Evolutionary conservation across 1,139 yeast species (phyloP), one percentile per base, ranked within the genome.

Genomic region (Geotrichum klebahnii): DNA sequence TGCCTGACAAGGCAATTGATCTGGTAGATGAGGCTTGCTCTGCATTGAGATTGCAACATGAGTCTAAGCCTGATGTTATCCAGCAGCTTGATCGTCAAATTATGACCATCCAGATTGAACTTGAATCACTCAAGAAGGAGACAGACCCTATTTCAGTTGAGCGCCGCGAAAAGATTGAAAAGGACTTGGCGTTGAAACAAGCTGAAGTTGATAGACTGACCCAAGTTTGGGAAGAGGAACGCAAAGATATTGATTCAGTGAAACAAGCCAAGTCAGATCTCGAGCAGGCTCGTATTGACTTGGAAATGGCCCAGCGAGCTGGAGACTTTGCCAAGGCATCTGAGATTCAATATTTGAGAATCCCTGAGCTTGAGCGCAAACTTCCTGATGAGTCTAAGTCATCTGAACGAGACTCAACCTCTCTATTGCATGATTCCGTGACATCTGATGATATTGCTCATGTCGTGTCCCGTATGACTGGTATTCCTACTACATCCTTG

Each of bases 1-100:
- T 94, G 61, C 99, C 99, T 5, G 99, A 92, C 68, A 87, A 96
- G 16, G 99, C 99, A 0, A 95, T 92, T 55, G 99, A 92, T 69
- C 76, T 92, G 62, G 88, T 92, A 58, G 99, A 92, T 73, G 97
- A 92, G 67, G 80, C 97, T 8, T 95, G 97, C 47, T 98, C 98
- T 1, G 82, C 95, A 51, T 98, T 92, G 44, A 97, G 97, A 1
- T 98, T 92, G 48, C 96, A 97, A 2, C 81, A 98, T 69, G 98
- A 92, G 66, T 90, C 97, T 3, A 88, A 87, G 67, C 99, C 99
- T 1, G 99, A 92, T 70, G 96, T 88, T 66, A 77, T 92, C 61
- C 98, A 92, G 69, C 83, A 81, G 46, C 78, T 89, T 60, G 99
- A 92, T 70, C 85, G 98, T 70, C 88, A 88, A 70, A 77, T 90